A percentile compares a stretch with the other conserved stretches of the same genome.
These are phyloP conservation scores for Phytophthora foliorum DNA, from an alignment of 352 stramenopile species.

Conservation along the genomic window DNA sequence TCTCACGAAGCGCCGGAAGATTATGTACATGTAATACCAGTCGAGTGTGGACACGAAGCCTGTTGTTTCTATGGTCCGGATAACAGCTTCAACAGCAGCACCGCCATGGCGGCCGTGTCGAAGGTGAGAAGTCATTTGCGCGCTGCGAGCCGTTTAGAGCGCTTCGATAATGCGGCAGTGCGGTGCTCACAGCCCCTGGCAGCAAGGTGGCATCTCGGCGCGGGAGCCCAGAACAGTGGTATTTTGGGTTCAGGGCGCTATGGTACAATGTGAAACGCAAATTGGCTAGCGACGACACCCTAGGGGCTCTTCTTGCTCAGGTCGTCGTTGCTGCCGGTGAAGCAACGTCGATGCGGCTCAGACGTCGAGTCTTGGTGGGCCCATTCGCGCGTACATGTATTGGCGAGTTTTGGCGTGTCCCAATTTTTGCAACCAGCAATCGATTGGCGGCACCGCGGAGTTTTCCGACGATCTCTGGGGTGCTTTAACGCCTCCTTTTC, in stretches of 20 bases:
- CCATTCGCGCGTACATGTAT: not conserved
- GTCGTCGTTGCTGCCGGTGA: no score
- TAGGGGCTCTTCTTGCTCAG: slow-evolving; percentile 2
- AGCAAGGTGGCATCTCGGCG: no score
- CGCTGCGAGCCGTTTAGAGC: no score
- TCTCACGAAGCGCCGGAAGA: slow-evolving; percentile 12
- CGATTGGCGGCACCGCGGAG: slow-evolving; percentile 1
- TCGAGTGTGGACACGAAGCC: slow-evolving; percentile 7
- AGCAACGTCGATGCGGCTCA: no score
- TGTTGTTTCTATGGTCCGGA: slow-evolving; percentile 28
- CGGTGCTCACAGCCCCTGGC: no score
- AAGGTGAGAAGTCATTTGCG: not conserved
- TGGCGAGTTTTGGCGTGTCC: not conserved
- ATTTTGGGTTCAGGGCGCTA: slow-evolving; percentile 27
- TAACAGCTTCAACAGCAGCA: slow-evolving; percentile 22
- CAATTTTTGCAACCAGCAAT: not conserved
- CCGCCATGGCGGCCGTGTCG: not conserved
- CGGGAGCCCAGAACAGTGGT: slow-evolving; percentile 20
- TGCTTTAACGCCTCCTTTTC: slow-evolving; percentile 7
- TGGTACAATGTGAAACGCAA: slow-evolving; percentile 27
- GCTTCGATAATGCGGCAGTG: no score
- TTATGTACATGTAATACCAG: no score
- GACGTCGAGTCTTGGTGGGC: no score
- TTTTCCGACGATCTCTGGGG: not conserved
- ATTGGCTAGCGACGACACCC: slow-evolving; percentile 5